A percentile compares a stretch with the other conserved stretches of the same genome.
phyloP scores from a whole-genome alignment of 140 eudicot genomes.

The Erigeron philadelphicus region DNA sequence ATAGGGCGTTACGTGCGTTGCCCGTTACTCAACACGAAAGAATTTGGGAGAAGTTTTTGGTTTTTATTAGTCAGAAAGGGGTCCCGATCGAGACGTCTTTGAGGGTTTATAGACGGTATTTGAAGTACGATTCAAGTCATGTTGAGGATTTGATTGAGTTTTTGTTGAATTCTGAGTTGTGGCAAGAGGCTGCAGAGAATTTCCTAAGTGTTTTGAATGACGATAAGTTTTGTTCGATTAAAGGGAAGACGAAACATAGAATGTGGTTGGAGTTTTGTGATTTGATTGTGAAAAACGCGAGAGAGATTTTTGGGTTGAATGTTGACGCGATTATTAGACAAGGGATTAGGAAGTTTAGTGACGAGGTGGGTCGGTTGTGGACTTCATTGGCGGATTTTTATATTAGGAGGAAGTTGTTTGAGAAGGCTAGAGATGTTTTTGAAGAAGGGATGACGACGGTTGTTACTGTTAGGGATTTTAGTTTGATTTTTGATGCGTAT shows the following conservation, averaged over 20 bases:
- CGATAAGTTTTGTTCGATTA: conserved; percentile 68
- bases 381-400: conserved; percentile 89
- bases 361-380: conserved; percentile 97
- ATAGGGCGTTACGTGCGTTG: conserved; percentile 81
- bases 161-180: conserved; percentile 55
- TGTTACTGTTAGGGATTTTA: conserved; percentile 81
- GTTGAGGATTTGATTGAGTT: conserved; percentile 90
- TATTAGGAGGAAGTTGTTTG: conserved; percentile 70
- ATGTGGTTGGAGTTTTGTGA: conserved; percentile 94
- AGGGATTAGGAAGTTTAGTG: conserved; percentile 96
- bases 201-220: conserved; percentile 91
- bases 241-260: conserved; percentile 88
- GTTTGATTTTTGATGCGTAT: conserved; percentile 90
- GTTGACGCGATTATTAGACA: conserved; percentile 92
- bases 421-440: conserved; percentile 83
- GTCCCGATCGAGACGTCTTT: conserved; percentile 81
- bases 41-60: conserved; percentile 72
- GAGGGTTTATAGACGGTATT: conserved; percentile 89
- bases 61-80: conserved; percentile 75
- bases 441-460: conserved; percentile 96
- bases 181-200: conserved; percentile 99
- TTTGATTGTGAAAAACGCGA: conserved; percentile 71
- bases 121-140: conserved; percentile 81
- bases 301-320: conserved; percentile 72
- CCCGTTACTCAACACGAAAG: conserved; percentile 95